Conservation (phyloP, 2,329 filamentous ascomycete species). For the Saccharata proteae region DNA sequence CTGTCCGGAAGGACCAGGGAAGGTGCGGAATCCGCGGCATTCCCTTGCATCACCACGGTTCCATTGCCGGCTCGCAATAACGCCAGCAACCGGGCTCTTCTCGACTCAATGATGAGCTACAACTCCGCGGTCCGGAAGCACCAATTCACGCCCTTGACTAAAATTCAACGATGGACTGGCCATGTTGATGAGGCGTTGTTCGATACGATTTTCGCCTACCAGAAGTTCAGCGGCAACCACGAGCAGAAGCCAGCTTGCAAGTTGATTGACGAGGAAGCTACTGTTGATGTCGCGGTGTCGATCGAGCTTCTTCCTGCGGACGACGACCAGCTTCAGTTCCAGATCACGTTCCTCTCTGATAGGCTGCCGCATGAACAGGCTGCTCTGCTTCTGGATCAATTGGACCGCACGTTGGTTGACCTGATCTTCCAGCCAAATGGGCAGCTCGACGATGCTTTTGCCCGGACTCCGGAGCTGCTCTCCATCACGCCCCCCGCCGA, state of each 20-base stretch:
- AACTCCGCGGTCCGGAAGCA: slow-evolving; percentile 55
- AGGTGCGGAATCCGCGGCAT: slow-evolving; percentile 46
- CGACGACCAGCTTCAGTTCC: slow-evolving; percentile 42
- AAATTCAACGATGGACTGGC: slow-evolving; percentile 62
- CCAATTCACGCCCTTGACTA: slow-evolving; percentile 58
- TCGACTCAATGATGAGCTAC: slow-evolving; percentile 51
- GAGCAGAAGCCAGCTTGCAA: slow-evolving; percentile 39
- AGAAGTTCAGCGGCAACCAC: slow-evolving; percentile 39
- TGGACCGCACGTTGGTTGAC: slow-evolving; percentile 53
- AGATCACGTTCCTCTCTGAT: slow-evolving; percentile 53
- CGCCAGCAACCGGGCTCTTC: slow-evolving; percentile 42
- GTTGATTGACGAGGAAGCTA: slow-evolving; percentile 52
- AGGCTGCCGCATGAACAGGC: slow-evolving; percentile 60
- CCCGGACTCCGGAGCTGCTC: slow-evolving; percentile 33
- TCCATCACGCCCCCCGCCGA: slow-evolving; percentile 55
- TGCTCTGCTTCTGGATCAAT: slow-evolving; percentile 53
- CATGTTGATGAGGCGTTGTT: slow-evolving; percentile 56
- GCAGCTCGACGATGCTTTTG: slow-evolving; percentile 28
- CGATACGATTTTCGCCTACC: slow-evolving; percentile 76
- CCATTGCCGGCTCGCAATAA: slow-evolving; percentile 53
- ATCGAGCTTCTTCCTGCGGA: slow-evolving; percentile 57
- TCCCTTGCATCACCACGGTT: slow-evolving; percentile 74
- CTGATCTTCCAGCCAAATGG: slow-evolving; percentile 40
- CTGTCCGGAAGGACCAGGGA: slow-evolving; percentile 60
- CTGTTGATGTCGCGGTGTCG: slow-evolving; percentile 59